Percentiles rank a stretch among this genome's conserved stretches.
phyloP scores from a whole-genome alignment of 768 basidiomycete species.

The Amanita polypyramis region DNA sequence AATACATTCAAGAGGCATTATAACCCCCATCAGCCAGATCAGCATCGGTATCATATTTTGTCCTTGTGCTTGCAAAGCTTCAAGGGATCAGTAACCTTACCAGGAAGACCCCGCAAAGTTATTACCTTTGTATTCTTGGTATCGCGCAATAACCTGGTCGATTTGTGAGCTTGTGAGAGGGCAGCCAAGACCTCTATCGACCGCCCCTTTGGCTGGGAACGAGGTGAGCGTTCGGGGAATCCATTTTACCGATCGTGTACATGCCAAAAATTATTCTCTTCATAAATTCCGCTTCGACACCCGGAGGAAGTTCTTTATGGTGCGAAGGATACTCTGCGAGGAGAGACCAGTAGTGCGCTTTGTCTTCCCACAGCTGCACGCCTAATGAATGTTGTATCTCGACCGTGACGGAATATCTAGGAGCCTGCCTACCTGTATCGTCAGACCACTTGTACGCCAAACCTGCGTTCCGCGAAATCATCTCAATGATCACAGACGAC shows the following conservation, averaged over 20 bases:
- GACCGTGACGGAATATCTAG: not conserved
- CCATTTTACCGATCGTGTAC: slow-evolving; percentile 8
- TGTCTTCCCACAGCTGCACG: slow-evolving; percentile 19
- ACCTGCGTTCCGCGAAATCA: slow-evolving; percentile 25
- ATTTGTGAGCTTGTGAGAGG: slow-evolving; percentile 27
- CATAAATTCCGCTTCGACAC: slow-evolving; percentile 23
- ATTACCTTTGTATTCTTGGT: slow-evolving; percentile 26
- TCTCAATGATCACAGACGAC: slow-evolving; percentile 23
- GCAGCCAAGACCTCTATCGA: slow-evolving; percentile 21
- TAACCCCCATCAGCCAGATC: slow-evolving; percentile 31
- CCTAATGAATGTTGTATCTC: slow-evolving; percentile 5
- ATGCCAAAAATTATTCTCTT: slow-evolving; percentile 22
- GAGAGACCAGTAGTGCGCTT: slow-evolving; percentile 30
- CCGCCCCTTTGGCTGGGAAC: slow-evolving; percentile 18
- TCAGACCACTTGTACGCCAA: slow-evolving; percentile 27
- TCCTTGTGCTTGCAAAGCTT: slow-evolving; percentile 22
- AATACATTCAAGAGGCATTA: slow-evolving; percentile 30
- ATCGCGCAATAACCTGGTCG: slow-evolving; percentile 26
- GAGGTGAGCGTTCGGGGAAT: not conserved
- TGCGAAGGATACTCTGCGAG: slow-evolving; percentile 34
- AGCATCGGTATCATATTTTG: slow-evolving; percentile 21
- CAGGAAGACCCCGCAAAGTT: not conserved
- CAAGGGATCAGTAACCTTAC: not conserved
- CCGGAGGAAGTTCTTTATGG: slow-evolving; percentile 24
- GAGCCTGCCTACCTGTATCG: slow-evolving; percentile 18